phyloP scores from a whole-genome alignment of 2,329 filamentous ascomycete genomes.

The Karstenula rhodostoma region DNA sequence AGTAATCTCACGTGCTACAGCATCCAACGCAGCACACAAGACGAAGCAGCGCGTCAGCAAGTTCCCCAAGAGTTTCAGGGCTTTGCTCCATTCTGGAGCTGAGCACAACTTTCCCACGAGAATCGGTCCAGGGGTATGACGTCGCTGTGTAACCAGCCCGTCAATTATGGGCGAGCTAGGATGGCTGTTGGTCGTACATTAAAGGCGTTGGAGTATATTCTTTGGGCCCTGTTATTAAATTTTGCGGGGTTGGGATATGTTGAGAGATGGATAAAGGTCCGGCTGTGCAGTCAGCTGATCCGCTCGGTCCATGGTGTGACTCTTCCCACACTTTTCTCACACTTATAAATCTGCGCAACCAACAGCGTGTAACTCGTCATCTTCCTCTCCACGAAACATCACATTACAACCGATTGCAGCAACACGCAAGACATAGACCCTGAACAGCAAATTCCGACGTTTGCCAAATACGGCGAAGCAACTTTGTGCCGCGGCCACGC shows the following conservation, averaged over 20 bases:
- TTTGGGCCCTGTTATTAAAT: not conserved
- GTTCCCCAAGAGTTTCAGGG: constrained; percentile 25
- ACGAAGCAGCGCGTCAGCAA: constrained; percentile 23
- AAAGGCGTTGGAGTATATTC: not conserved
- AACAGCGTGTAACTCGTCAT: not conserved
- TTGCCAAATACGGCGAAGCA: not conserved
- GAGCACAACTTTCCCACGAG: not conserved
- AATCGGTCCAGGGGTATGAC: not conserved
- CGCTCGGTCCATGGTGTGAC: constrained; percentile 1
- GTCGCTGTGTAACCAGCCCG: not conserved
- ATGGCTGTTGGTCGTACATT: not conserved
- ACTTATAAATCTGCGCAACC: not conserved
- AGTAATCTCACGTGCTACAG: constrained; percentile 22
- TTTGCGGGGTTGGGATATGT: not conserved
- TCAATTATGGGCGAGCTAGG: not conserved
- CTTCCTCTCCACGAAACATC: not conserved
- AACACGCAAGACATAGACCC: not conserved
- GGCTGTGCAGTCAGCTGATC: constrained; percentile 10
- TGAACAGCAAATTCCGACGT: constrained; percentile 1
- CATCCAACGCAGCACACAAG: constrained; percentile 20
- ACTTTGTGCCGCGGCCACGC: not conserved
- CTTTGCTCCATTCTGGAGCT: constrained; percentile 36
- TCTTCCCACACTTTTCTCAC: not conserved
- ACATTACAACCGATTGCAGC: not conserved
- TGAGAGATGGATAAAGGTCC: not conserved